phyloP scores from a whole-genome alignment of 805 yeast genomes.

The Candida railenensis region DNA sequence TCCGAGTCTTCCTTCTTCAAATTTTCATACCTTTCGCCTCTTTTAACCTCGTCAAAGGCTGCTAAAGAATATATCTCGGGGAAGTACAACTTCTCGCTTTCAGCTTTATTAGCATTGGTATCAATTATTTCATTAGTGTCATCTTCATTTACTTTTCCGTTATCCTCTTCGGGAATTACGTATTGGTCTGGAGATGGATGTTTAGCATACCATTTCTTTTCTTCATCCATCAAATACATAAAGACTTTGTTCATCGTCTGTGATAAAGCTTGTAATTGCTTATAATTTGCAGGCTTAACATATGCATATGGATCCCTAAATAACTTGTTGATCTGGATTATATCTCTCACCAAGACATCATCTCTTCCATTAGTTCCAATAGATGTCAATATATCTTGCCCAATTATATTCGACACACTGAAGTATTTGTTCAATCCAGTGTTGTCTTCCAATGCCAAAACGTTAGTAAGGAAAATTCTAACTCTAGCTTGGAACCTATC shows the following conservation, averaged over 20 bases:
- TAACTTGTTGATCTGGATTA: conserved; percentile 26
- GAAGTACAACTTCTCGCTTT: conserved; percentile 18
- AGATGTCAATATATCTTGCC: conserved; percentile 19
- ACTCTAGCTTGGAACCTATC: conserved; percentile 38
- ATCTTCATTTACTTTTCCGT: neutral
- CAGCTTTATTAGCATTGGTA: neutral
- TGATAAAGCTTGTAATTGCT: conserved; percentile 19
- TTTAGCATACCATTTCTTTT: conserved; percentile 17
- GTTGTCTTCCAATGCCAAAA: conserved; percentile 40
- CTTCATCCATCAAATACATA: conserved; percentile 29
- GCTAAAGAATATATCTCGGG: conserved; percentile 39
- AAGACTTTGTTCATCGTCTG: conserved; percentile 27
- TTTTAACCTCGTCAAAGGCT: conserved; percentile 22
- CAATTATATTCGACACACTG: conserved; percentile 24
- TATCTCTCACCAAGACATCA: conserved; percentile 31
- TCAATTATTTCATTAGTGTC: neutral
- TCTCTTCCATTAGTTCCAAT: conserved; percentile 17
- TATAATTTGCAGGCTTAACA: conserved; percentile 19
- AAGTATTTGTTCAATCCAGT: conserved; percentile 45
- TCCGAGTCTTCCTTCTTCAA: conserved; percentile 22
- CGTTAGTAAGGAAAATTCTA: conserved; percentile 29
- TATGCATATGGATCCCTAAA: conserved; percentile 36
- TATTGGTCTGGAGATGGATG: conserved; percentile 17
- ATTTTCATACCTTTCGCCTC: conserved; percentile 15
- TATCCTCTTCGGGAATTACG: conserved; percentile 16